Evolutionary conservation across 805 yeast species (phyloP).

Genomic region (Jamesozyma lodderae): DNA sequence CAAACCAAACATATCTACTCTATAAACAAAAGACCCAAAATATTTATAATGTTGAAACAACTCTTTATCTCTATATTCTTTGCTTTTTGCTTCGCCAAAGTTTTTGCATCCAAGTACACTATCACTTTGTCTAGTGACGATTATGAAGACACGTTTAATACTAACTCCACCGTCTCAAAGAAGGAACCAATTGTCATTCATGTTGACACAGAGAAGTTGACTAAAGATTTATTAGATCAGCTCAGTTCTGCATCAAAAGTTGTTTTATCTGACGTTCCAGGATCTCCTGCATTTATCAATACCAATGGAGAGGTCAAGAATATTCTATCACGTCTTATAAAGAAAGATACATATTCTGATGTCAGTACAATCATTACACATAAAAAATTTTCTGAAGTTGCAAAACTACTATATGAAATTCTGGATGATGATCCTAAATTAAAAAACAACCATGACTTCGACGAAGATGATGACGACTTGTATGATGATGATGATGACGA

Average conservation of each 20-base stretch:
- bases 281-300: constrained; percentile 14
- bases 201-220: constrained; percentile 8
- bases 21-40: not conserved
- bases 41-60: constrained; percentile 2
- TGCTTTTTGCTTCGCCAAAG: constrained; percentile 2
- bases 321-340: constrained; percentile 1
- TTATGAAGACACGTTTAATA: not conserved
- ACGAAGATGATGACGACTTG: constrained; percentile 3
- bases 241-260: constrained; percentile 11
- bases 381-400: constrained; percentile 9
- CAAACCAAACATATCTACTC: not conserved
- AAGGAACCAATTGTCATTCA: constrained; percentile 3
- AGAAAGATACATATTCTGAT: no score
- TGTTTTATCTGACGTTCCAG: constrained; percentile 15
- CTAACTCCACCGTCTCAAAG: not conserved
- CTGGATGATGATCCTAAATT: constrained; percentile 1
- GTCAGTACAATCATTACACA: constrained; percentile 4
- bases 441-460: not conserved
- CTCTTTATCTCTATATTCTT: not conserved
- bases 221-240: constrained; percentile 12
- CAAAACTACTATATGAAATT: constrained; percentile 9
- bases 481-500: constrained; percentile 2
- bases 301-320: constrained; percentile 1
- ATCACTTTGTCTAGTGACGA: not conserved
- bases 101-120: constrained; percentile 3